Conservation (phyloP, 2,329 filamentous ascomycete species). For the Byssothecium circinans region DNA sequence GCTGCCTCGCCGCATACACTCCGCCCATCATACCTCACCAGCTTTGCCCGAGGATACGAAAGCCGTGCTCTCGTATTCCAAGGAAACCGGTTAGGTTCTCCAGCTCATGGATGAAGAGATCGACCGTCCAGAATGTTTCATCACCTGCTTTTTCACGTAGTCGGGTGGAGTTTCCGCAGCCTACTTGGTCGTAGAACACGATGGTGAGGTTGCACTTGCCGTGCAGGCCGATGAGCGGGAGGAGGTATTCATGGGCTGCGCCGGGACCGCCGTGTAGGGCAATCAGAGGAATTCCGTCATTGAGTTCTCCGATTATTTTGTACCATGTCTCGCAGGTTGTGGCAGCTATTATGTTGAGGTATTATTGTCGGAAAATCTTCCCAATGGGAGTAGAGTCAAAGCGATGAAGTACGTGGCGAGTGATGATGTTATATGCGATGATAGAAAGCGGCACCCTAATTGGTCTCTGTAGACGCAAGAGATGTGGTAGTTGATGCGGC, state of each 20-base stretch:
- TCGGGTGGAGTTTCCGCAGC: constrained; percentile 54
- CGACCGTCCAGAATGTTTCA: constrained; percentile 51
- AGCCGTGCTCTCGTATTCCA: constrained; percentile 37
- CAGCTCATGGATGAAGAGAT: constrained; percentile 54
- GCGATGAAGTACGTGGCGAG: no score
- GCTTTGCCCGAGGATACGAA: constrained; percentile 53
- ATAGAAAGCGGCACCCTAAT: no score
- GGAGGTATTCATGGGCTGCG: constrained; percentile 27
- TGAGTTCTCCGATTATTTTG: constrained; percentile 34
- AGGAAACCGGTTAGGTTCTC: constrained; percentile 52
- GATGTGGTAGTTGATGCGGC: no score
- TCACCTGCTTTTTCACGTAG: constrained; percentile 51
- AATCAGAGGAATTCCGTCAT: constrained; percentile 19
- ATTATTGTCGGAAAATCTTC: no score
- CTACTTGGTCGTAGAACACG: constrained; percentile 59
- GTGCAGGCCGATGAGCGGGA: constrained; percentile 44
- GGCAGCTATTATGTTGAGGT: no score
- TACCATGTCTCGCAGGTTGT: constrained; percentile 41
- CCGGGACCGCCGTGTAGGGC: constrained; percentile 47
- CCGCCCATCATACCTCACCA: constrained; percentile 58
- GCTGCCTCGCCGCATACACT: constrained; percentile 40
- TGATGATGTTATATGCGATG: no score
- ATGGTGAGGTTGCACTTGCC: constrained; percentile 47
- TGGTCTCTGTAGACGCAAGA: no score
- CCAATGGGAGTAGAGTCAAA: no score